These are phyloP conservation scores for Nectriaceae sp. DNA, from an alignment of 2,329 filamentous ascomycete species.

Conservation along the genomic window DNA sequence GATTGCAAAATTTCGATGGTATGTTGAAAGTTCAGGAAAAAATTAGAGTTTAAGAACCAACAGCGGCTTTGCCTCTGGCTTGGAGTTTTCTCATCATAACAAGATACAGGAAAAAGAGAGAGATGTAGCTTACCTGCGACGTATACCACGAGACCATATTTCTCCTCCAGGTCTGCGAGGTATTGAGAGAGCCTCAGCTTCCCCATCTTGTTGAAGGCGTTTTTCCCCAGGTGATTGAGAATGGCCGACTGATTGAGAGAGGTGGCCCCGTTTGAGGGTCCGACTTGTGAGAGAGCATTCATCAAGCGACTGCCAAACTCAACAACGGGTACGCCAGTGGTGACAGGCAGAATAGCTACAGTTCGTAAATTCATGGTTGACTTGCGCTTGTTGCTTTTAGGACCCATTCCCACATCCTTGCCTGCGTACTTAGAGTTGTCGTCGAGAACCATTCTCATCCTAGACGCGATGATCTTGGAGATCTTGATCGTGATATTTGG, in stretches of 20 bases:
- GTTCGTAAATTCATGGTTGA: constrained; percentile 92
- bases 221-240: constrained; percentile 88
- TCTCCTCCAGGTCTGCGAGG: constrained; percentile 93
- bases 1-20: not conserved
- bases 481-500: constrained; percentile 99
- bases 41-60: constrained; percentile 66
- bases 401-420: constrained; percentile 64
- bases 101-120: constrained; percentile 4
- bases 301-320: constrained; percentile 92
- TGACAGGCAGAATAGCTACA: constrained; percentile 88
- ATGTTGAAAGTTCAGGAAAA: constrained; percentile 59
- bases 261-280: constrained; percentile 85
- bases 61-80: constrained; percentile 55
- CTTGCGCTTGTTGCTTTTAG: constrained; percentile 59
- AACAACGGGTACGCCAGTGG: constrained; percentile 86
- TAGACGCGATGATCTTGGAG: constrained; percentile 94
- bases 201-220: constrained; percentile 97
- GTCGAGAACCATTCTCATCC: constrained; percentile 88
- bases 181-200: constrained; percentile 96
- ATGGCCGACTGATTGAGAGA: constrained; percentile 93
- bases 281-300: constrained; percentile 86
- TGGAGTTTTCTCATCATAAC: constrained; percentile 55
- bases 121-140: constrained; percentile 66
- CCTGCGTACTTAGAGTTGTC: constrained; percentile 70
- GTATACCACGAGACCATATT: constrained; percentile 93